A percentile compares a stretch with the other conserved stretches of the same genome.
Conservation (phyloP, 2,329 filamentous ascomycete genomes). For the Coniochaeta sp. region DNA sequence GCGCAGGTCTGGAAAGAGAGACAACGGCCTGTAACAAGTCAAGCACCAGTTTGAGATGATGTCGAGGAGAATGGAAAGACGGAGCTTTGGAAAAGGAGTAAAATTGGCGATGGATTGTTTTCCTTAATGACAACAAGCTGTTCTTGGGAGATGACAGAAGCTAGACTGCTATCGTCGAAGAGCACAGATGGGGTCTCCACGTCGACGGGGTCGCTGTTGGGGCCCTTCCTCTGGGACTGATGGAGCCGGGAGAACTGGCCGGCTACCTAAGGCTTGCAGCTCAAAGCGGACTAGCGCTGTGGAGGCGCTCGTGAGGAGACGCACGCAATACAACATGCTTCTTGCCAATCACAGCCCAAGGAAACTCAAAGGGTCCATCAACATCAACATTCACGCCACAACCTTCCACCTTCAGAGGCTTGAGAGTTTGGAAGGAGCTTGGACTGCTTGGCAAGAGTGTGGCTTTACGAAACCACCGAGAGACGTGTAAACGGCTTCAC, state of each 20-base stretch:
- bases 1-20: not conserved
- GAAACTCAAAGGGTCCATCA: not conserved
- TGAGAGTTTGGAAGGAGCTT: too few species aligned
- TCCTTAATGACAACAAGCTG: not conserved
- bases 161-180: not conserved
- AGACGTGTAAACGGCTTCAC: not conserved
- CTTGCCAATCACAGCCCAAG: not conserved
- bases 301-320: not conserved
- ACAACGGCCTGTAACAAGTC: not conserved
- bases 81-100: not conserved
- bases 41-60: not conserved
- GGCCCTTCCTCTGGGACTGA: too few species aligned
- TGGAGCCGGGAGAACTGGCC: not conserved
- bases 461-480: not conserved
- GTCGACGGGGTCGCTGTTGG: not conserved
- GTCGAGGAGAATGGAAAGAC: not conserved
- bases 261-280: not conserved
- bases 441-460: too few species aligned
- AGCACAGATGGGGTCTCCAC: constrained; percentile 2
- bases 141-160: not conserved
- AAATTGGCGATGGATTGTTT: not conserved
- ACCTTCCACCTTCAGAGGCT: not conserved
- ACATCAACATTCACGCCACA: not conserved
- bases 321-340: not conserved
- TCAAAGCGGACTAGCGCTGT: not conserved